Base-by-base conservation (phyloP, 1,139 yeast genomes). In the Debaryomyces psychrophilus region DNA sequence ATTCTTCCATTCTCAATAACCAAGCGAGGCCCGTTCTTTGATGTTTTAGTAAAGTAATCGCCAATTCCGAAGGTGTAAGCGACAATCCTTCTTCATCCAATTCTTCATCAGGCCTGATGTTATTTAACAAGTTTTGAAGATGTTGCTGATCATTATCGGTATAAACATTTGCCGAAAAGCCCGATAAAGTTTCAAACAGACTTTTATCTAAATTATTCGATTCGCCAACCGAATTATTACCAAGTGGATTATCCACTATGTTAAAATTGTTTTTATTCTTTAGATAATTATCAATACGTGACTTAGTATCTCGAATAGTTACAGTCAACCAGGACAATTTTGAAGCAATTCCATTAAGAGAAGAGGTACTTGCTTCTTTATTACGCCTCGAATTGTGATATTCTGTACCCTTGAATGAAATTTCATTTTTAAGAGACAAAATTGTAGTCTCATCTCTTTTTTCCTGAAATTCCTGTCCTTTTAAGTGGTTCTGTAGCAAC, bases 11-110 rank as follows among this genome's bases (percentile, higher is more conserved):
- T 31, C 85, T 74, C 39, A 79, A 58, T 54, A 93, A 68, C 98
- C 98, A 93, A 3, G 85, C 77, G 25, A 93, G 73, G 1, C 98
- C 98, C 50, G 85, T 73, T 46, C 90, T 76, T 67, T 93, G 99
- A 69, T 93, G 98, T 53, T 85, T 88, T 62, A 90, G 67, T 22
- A 90, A 69, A 35, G 78, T 77, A 7, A 90, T 79, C 4, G 83
- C 69, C 57, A 93, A 64, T 22, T 81, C 87, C 0, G 73, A 74
- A 0, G 98, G 98, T 0, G 96, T 88, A 15, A 76, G 69, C 2
- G 79, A 82, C 53, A 71, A 53, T 1, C 71, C 77, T 33, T 69
- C 70, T 17, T 61, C 65, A 11, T 46, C 51, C 18, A 84, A 52
- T 34, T 64, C 68, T 49, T 85, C 90, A 44, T 81, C 85, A 2